These are phyloP conservation scores for Papiliotrema fonsecae DNA, from an alignment of 1,284 basidiomycete species.

Conservation along the genomic window DNA sequence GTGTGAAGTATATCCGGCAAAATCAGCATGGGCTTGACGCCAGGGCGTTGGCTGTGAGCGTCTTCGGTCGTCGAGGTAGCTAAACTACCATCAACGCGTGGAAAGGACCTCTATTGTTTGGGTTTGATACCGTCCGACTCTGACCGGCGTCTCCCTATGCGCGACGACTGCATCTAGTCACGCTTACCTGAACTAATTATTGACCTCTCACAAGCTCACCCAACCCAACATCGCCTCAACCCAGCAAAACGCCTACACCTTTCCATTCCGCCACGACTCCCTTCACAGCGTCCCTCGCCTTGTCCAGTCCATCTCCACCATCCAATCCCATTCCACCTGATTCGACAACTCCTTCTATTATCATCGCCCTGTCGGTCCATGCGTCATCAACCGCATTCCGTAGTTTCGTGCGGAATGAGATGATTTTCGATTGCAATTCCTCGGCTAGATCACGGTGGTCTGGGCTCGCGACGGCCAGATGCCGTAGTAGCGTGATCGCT, in stretches of 20 bases:
- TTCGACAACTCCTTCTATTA: conserved; percentile 28
- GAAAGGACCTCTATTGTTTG: too few species aligned
- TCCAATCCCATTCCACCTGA: conserved; percentile 35
- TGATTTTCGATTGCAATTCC: conserved; percentile 31
- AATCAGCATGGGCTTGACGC: too few species aligned
- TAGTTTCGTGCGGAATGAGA: conserved; percentile 28
- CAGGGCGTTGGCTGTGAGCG: too few species aligned
- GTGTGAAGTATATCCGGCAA: too few species aligned
- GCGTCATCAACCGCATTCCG: conserved; percentile 27
- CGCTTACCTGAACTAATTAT: too few species aligned
- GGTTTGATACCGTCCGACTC: too few species aligned
- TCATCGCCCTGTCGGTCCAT: conserved; percentile 35
- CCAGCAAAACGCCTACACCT: conserved; percentile 24
- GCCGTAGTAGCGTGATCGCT: conserved; percentile 32
- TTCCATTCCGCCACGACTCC: conserved; percentile 32
- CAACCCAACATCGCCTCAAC: too few species aligned
- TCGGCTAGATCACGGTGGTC: conserved; percentile 31
- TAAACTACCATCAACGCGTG: too few species aligned
- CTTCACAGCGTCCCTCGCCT: conserved; percentile 25
- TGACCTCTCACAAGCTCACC: too few species aligned
- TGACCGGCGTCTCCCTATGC: too few species aligned
- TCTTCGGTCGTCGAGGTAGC: too few species aligned
- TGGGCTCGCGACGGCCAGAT: conserved; percentile 31
- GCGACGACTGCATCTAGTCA: too few species aligned
- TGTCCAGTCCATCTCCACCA: conserved; percentile 20